Percentiles rank a stretch among this genome's conserved stretches.
Conservation (phyloP, 306 rosid species). For the Trifolium subterraneum region DNA sequence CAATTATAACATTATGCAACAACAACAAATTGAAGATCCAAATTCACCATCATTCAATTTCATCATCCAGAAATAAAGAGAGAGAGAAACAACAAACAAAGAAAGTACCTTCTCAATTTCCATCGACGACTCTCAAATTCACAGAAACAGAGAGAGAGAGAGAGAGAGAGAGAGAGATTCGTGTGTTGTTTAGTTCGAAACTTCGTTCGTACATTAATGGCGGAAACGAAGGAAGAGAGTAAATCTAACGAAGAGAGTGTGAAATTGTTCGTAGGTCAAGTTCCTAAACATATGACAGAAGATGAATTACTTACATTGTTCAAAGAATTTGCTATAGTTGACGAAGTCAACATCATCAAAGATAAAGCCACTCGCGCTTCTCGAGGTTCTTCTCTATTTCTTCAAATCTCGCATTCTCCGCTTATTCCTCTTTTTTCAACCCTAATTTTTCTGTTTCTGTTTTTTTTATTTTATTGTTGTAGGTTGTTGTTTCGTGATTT, state of each 20-base stretch:
- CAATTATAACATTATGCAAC: slow-evolving; percentile 25
- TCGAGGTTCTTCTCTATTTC: slow-evolving; percentile 56
- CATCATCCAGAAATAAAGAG: slow-evolving; percentile 7
- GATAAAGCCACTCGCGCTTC: slow-evolving; percentile 93
- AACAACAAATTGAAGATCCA: slow-evolving; percentile 47
- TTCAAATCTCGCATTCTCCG: slow-evolving; percentile 36
- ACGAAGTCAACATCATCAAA: slow-evolving; percentile 98
- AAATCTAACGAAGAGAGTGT: slow-evolving; percentile 83
- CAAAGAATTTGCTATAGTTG: slow-evolving; percentile 84
- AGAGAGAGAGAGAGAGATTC: slow-evolving; percentile 27
- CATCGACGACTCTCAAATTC: slow-evolving; percentile 38
- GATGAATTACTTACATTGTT: slow-evolving; percentile 86
- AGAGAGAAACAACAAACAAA: neutral
- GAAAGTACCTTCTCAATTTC: slow-evolving; percentile 29
- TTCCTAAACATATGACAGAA: slow-evolving; percentile 95
- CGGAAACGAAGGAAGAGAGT: slow-evolving; percentile 86
- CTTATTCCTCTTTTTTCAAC: slow-evolving; percentile 29
- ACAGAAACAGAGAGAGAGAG: neutral
- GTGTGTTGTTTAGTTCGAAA: slow-evolving; percentile 1
- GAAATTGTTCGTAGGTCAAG: slow-evolving; percentile 98
- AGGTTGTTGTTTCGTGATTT: slow-evolving; percentile 94
- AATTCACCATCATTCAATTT: slow-evolving; percentile 8
- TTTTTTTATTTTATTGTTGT: too few species aligned
- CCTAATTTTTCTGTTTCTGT: slow-evolving; percentile 48
- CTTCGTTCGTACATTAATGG: slow-evolving; percentile 61